These are phyloP conservation scores for Fragosphaeria purpurea DNA, from an alignment of 2,329 filamentous ascomycete genomes.

Conservation along the genomic window DNA sequence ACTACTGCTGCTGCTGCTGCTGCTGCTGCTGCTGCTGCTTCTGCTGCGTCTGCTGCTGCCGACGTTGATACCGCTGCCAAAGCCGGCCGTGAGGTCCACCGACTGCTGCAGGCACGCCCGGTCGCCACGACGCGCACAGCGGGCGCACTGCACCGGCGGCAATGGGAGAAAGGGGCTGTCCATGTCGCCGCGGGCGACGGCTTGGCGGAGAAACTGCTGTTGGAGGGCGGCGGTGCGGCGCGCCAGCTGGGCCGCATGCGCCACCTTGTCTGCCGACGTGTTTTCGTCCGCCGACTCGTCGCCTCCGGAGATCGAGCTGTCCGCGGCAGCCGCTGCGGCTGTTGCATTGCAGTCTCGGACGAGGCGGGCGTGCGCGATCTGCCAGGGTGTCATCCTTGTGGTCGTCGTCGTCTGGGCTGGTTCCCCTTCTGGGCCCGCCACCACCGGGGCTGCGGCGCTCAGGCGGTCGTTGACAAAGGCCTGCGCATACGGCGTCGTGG, in stretches of 20 bases:
- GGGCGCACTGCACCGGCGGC: conserved; percentile 8
- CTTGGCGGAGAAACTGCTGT: conserved; percentile 3
- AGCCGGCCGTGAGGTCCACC: conserved; percentile 3
- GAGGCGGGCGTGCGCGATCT: background rate
- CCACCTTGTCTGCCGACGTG: background rate
- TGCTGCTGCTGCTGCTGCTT: too few species aligned
- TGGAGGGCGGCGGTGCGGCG: conserved; percentile 8
- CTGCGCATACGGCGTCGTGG: conserved; percentile 4
- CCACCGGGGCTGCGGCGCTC: background rate
- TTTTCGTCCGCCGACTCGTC: background rate
- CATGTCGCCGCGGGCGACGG: background rate
- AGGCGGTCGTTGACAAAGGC: conserved; percentile 7
- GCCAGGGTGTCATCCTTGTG: background rate
- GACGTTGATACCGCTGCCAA: background rate
- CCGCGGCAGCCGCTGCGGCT: too few species aligned
- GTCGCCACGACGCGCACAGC: conserved; percentile 7
- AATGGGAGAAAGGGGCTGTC: conserved; percentile 7
- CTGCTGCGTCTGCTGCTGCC: background rate
- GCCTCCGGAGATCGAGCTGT: too few species aligned
- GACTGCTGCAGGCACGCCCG: conserved; percentile 12
- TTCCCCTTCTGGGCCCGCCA: background rate
- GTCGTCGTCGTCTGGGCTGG: background rate
- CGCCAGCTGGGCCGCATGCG: background rate
- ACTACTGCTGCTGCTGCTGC: too few species aligned
- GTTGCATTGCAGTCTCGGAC: background rate